phyloP scores from a whole-genome alignment of 345 rosid species.

The Capsella bursapastoris region DNA sequence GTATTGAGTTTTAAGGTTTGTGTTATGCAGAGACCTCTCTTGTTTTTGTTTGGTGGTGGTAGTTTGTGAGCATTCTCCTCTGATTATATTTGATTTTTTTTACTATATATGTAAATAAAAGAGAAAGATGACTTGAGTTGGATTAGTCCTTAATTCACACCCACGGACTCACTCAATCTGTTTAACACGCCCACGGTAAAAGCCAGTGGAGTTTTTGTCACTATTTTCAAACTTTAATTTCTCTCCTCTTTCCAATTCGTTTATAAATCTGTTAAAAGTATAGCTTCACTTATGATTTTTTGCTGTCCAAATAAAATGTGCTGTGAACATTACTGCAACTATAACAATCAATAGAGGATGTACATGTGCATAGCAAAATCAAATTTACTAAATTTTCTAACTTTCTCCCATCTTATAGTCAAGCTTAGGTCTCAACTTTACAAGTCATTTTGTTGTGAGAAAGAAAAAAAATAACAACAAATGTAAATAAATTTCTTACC shows the following conservation, averaged over 20 bases:
- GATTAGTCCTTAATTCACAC: constrained; percentile 18
- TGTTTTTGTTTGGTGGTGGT: constrained; percentile 37
- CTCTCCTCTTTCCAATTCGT: neutral
- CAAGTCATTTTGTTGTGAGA: too few relatives aligned
- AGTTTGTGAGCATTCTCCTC: constrained; percentile 37
- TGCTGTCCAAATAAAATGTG: neutral
- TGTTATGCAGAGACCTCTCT: constrained; percentile 34
- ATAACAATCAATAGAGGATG: too few relatives aligned
- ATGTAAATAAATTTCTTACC: too few relatives aligned
- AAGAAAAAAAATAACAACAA: too few relatives aligned
- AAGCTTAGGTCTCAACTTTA: too few relatives aligned
- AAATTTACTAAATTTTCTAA: too few relatives aligned
- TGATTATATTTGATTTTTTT: constrained; percentile 43
- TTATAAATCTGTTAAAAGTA: neutral
- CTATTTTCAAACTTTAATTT: neutral
- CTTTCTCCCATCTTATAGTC: too few relatives aligned
- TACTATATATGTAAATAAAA: constrained; percentile 35
- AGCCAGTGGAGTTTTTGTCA: constrained; percentile 16
- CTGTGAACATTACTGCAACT: too few relatives aligned
- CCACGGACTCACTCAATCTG: constrained; percentile 17
- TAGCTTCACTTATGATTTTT: neutral
- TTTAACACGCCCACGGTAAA: constrained; percentile 21
- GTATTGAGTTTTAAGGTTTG: constrained; percentile 33
- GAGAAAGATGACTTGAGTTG: constrained; percentile 14
- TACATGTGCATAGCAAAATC: too few relatives aligned